These are phyloP conservation scores for Eleusine indica DNA, from an alignment of 176 grass and related monocot species.

Conservation along the genomic window DNA sequence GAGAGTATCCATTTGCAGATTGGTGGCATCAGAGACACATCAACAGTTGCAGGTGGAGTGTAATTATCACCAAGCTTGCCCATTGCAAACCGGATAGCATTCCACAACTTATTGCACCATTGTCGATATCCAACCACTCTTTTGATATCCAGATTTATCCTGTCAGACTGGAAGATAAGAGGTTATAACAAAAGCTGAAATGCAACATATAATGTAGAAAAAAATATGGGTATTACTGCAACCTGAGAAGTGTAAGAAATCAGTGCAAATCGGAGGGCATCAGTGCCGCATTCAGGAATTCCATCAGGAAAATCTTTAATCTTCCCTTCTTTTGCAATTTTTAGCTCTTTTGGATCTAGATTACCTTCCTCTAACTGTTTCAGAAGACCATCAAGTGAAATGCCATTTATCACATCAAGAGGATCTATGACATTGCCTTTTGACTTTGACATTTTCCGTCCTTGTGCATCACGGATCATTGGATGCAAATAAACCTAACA, in stretches of 20 bases:
- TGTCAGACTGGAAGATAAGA: slow-evolving; percentile 63
- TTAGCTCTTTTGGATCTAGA: slow-evolving; percentile 79
- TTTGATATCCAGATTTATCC: slow-evolving; percentile 92
- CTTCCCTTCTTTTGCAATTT: slow-evolving; percentile 65
- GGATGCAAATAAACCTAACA: slow-evolving; percentile 90
- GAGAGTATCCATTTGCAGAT: slow-evolving; percentile 94
- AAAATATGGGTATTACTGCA: slow-evolving; percentile 21
- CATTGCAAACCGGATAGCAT: slow-evolving; percentile 90
- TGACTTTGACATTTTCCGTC: slow-evolving; percentile 88
- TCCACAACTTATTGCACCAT: slow-evolving; percentile 99
- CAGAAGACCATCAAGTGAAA: slow-evolving; percentile 66
- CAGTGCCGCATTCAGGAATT: slow-evolving; percentile 87
- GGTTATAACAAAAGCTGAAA: slow-evolving; percentile 18
- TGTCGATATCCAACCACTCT: slow-evolving; percentile 80
- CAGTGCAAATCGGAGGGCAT: slow-evolving; percentile 88
- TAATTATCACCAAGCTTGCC: slow-evolving; percentile 80
- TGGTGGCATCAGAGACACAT: slow-evolving; percentile 57
- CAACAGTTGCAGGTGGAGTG: slow-evolving; percentile 63
- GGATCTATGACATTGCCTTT: slow-evolving; percentile 86
- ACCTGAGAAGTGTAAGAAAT: slow-evolving; percentile 87
- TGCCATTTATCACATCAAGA: slow-evolving; percentile 87
- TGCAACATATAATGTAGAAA: slow-evolving; percentile 12
- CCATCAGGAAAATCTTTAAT: slow-evolving; percentile 87
- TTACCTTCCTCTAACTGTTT: slow-evolving; percentile 86
- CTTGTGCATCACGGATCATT: slow-evolving; percentile 88